Base-by-base conservation (phyloP, 306 rosid genomes). In the Benincasa hispida region DNA sequence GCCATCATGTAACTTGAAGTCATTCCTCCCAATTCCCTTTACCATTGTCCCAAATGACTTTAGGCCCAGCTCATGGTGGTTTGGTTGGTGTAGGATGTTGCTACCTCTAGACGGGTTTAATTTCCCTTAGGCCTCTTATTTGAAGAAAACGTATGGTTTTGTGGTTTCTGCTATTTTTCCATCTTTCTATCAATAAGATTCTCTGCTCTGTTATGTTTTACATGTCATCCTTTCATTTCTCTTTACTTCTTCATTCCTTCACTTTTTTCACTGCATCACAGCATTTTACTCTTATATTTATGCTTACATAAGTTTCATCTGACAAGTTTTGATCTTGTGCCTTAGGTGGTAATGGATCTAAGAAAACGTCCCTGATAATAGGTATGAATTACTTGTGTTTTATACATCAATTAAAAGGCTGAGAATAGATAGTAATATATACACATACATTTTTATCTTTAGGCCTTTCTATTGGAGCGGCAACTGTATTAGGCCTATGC, bases 391-490 rank as follows among this genome's bases (percentile, higher is more conserved):
- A 34, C n/a, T 34, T 18, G 45, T 17, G 55, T 50, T 50, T 50
- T 45, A 45, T n/a, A 39, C 32, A 37, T 66, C 19, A 22, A 18
- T 66, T 37, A 21, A 14, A 22, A n/a, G 21, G 51, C 5, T 66
- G 30, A 66, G 28, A 67, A 34, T 35, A 3, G 27, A 63, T 35
- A 35, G 72, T 32, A 14, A 68, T 41, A 9, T 22, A 41, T 17
- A 50, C 17, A 14, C 13, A 27, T 24, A 18, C 1, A 17, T 15
- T 47, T 47, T 7, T 27, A 18, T 70, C 37, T 48, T 13, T 87
- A 94, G 99, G 93, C 37, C 11, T 51, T 77, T 30, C 13, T 48
- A 54, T 28, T 32, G 89, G 86, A 72, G 89, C 80, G 73, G 99
- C 70, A 10, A 78, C 55, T 34, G 39, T 88, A 78, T 42, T 83